Evolutionary conservation across 352 stramenopile genomes (phyloP).

Genomic region (Phytophthora podocarpi): DNA sequence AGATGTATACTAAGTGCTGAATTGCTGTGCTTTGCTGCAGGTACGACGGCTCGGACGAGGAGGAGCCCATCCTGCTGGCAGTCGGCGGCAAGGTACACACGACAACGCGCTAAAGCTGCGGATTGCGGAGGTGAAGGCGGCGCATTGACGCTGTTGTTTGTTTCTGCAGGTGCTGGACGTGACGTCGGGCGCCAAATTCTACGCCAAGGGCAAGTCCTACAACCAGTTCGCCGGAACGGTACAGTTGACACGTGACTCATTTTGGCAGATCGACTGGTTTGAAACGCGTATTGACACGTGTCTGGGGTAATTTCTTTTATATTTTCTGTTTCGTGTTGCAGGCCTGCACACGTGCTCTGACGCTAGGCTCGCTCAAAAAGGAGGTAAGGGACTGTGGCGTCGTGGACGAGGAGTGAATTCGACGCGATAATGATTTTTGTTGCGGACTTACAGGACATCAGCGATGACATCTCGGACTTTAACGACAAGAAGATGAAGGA

Average conservation of each 20-base stretch:
- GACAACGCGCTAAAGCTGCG: too few species aligned
- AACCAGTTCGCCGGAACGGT: constrained; percentile 75
- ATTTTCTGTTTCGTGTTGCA: too few species aligned
- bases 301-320: background rate
- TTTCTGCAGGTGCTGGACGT: constrained; percentile 68
- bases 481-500: constrained; percentile 63
- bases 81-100: constrained; percentile 68
- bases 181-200: constrained; percentile 74
- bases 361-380: constrained; percentile 71
- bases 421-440: background rate
- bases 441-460: constrained; percentile 57
- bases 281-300: constrained; percentile 10
- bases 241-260: constrained; percentile 10
- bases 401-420: background rate
- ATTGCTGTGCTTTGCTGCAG: constrained; percentile 25
- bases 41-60: constrained; percentile 71
- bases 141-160: constrained; percentile 5
- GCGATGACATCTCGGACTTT: constrained; percentile 73
- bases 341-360: constrained; percentile 77
- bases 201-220: constrained; percentile 74
- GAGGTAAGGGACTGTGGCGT: constrained; percentile 39
- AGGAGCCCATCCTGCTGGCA: constrained; percentile 67
- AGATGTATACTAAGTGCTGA: constrained; percentile 9
- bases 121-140: background rate
- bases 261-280: background rate